Evolutionary conservation across 805 yeast genomes (phyloP).

Genomic region (Priceomyces castillae): DNA sequence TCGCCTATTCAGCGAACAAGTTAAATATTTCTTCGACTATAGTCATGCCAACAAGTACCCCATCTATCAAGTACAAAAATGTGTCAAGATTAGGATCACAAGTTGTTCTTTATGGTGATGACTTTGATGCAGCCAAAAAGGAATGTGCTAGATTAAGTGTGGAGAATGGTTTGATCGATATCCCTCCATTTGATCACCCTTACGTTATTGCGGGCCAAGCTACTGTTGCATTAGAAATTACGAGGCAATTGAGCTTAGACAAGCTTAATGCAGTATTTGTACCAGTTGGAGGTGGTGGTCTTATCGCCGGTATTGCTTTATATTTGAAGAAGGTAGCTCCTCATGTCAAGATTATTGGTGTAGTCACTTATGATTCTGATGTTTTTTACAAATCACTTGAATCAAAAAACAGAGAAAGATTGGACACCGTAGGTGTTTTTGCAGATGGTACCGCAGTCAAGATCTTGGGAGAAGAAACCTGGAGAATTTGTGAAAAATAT

Average conservation of each 20-base stretch:
- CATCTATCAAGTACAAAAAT: conserved; percentile 88
- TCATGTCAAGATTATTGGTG: conserved; percentile 93
- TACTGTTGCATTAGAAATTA: conserved; percentile 88
- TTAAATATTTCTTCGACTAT: conserved; percentile 91
- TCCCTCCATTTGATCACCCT: conserved; percentile 99
- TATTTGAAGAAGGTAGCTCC: conserved; percentile 95
- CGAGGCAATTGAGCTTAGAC: conserved; percentile 79
- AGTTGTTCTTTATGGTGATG: conserved; percentile 90
- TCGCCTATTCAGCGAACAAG: conserved; percentile 84
- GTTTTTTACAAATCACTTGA: conserved; percentile 77
- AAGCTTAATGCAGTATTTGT: conserved; percentile 84
- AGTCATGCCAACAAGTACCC: conserved; percentile 97
- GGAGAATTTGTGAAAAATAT: conserved; percentile 67
- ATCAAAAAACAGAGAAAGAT: conserved; percentile 49
- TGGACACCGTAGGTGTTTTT: conserved; percentile 84
- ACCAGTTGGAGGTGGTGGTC: conserved; percentile 97
- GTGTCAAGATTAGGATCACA: conserved; percentile 92
- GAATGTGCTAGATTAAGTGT: conserved; percentile 76
- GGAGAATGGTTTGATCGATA: conserved; percentile 74
- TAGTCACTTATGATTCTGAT: conserved; percentile 93
- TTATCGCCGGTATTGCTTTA: conserved; percentile 85
- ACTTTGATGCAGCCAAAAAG: conserved; percentile 89
- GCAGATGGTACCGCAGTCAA: conserved; percentile 99
- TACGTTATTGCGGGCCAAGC: conserved; percentile 99
- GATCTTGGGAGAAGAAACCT: conserved; percentile 86